Base-by-base conservation (phyloP, 352 stramenopile species). In the Pythium dissimile region DNA sequence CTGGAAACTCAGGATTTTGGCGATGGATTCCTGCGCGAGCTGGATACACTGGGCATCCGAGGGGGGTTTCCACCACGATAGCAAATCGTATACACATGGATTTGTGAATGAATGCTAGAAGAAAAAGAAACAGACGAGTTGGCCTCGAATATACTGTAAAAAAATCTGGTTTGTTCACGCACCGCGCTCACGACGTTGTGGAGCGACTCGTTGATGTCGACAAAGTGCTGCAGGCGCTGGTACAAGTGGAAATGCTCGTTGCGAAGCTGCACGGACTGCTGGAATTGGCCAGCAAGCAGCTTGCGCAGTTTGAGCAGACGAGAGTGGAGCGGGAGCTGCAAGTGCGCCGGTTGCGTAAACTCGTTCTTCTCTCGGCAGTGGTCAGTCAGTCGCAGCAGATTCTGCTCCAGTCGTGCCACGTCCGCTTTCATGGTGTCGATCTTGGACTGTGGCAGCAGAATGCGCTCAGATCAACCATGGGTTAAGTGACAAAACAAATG, bases 51-150 rank as follows among this genome's bases (percentile, higher is more conserved):
- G 16, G 24, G 44, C 54, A 21, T 62, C 54, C 11, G 54, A 49
- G 5, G 54, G 54, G 2, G 54, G 54, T 15, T 31, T 50, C 54
- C 54, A 62, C 54, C 54, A 50, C 34, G 54, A 47, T 2, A 62
- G 37, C 35, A 62, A 32, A 23, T 62, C 44, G 54, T 62, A 62
- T 23, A 62, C 45, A 7, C 44, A 28, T 23, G 44, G 16, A 37
- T 62, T 45, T 1, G 44, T 30, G 15, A 62, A 62, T 21, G 51
- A 37, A 18, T 54, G 32, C 54, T 61, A 15, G 5, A 32, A 18
- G 15, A 21, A 6, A 20, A 45, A 24, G 16, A 55, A 43, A 58
- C 11, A 12, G 0, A 49, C 11, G 15, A 16, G n/a, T 59, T 1
- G 50, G 18, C 3, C 24, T 7, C 10, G n/a, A 10, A 26, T 31